Evolutionary conservation across 371 early-diverging fungal genomes (phyloP), one percentile per base, ranked within the genome.

Genomic region (Syncephalis fuscata): DNA sequence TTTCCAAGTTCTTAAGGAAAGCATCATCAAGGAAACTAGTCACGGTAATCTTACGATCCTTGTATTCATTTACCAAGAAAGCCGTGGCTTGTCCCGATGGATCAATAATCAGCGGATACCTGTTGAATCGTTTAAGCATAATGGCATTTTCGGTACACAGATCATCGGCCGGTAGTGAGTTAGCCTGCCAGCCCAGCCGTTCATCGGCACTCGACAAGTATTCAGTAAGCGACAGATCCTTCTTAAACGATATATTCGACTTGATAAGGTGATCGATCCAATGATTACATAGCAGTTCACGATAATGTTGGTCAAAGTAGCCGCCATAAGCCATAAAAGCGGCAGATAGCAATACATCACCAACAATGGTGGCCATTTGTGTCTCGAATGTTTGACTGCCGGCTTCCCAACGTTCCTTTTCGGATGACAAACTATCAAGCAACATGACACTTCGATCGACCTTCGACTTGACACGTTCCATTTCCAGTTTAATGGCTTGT

Each of bases 311-410:
- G 63, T 92, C 95, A 71, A 92, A 95, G 76, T 82, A 88, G 32
- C 99, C 98, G 27, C 82, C 88, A 60, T 98, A 98, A 0, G 96
- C 88, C 48, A 96, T 61, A 67, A 94, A 91, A 2, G 93, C 96
- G 2, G 92, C 72, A 1, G 89, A 76, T 36, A 97, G 62, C 25
- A 98, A 58, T n/a, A 89, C 90, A 58, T 98, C 98, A 51, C 99
- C 99, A n/a, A 92, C 89, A 48, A 97, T 85, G 11, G 96, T 96
- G 9, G 81, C 85, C 94, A 97, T 93, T 65, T 96, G 93, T 15
- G 74, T 79, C 47, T 82, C 90, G 58, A 98, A 97, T 8, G 92
- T 78, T 48, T 84, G 79, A 54, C 91, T 88, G 20, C 92, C 82
- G 17, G 65, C 58, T 54, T 83, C 82, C 99, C 99, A 98, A 55